Evolutionary conservation across 768 basidiomycete species (phyloP).

Genomic region (Trametes sanguinea): DNA sequence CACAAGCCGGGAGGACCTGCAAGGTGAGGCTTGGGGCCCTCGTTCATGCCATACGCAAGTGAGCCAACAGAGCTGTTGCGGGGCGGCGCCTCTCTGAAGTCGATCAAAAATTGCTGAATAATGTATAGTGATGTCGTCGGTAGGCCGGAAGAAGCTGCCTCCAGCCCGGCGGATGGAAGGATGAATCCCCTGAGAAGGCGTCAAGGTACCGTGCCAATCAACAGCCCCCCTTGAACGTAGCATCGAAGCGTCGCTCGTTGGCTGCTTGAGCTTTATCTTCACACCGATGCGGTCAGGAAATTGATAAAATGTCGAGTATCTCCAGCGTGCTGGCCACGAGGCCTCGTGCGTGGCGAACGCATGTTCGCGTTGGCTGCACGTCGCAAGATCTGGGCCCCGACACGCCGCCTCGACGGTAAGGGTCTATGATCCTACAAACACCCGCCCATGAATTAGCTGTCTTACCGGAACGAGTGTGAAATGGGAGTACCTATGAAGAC

Average conservation of each 20-base stretch:
- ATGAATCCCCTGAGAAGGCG: conserved; percentile 20
- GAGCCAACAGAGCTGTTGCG: conserved; percentile 22
- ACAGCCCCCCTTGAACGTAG: conserved; percentile 15
- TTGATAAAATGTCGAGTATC: conserved; percentile 24
- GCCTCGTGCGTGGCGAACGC: conserved; percentile 25
- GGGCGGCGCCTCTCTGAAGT: conserved; percentile 23
- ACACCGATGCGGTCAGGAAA: conserved; percentile 18
- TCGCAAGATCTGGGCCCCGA: conserved; percentile 22
- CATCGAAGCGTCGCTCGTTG: conserved; percentile 21
- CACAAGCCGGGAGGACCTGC: conserved; percentile 34
- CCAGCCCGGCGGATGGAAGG: conserved; percentile 15
- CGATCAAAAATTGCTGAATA: conserved; percentile 28
- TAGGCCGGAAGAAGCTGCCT: conserved; percentile 22
- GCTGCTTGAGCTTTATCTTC: conserved; percentile 12
- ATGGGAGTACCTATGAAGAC: conserved; percentile 18
- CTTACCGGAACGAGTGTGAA: conserved; percentile 13
- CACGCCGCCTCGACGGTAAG: conserved; percentile 16
- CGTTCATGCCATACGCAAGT: conserved; percentile 26
- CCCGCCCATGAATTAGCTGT: conserved; percentile 21
- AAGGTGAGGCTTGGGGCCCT: conserved; percentile 40
- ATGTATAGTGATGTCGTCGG: conserved; percentile 23
- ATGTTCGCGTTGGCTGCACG: conserved; percentile 16
- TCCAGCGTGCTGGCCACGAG: conserved; percentile 29
- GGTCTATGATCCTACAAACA: conserved; percentile 11
- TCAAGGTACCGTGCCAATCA: conserved; percentile 13